These are phyloP conservation scores for Eremochloa ophiuroides DNA, from an alignment of 176 grass and related monocot species.

Conservation along the genomic window DNA sequence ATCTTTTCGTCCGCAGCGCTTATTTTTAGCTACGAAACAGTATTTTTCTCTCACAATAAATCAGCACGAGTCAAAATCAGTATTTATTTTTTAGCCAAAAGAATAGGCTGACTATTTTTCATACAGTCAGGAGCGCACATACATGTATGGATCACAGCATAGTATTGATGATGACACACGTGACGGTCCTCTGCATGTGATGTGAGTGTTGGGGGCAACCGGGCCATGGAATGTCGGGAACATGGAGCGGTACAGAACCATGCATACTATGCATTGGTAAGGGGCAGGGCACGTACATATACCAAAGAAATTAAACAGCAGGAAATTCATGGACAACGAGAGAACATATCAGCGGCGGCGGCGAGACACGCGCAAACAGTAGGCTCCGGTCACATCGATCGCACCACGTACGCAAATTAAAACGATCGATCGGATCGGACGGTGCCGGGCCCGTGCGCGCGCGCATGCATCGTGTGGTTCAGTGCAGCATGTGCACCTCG, in stretches of 20 bases:
- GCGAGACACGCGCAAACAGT: neutral
- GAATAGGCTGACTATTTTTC: no score
- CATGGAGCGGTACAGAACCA: neutral
- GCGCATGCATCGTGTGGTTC: no score
- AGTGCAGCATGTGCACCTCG: constrained; percentile 18
- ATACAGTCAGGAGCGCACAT: neutral
- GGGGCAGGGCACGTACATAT: neutral
- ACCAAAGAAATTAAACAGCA: neutral
- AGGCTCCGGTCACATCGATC: neutral
- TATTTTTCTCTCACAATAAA: no score
- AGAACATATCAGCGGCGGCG: neutral
- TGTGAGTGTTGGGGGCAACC: neutral
- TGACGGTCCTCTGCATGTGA: no score
- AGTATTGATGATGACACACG: neutral
- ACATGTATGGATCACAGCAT: neutral
- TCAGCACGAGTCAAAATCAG: no score
- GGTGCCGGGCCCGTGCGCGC: no score
- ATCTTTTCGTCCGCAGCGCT: no score
- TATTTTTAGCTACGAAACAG: no score
- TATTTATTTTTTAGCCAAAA: no score
- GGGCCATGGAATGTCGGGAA: neutral
- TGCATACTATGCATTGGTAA: neutral
- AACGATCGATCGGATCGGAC: no score
- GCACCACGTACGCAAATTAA: neutral
- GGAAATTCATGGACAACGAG: neutral